A percentile compares a stretch with the other conserved stretches of the same genome.
These are phyloP conservation scores for Psidium guajava DNA, from an alignment of 345 rosid species.

Conservation along the genomic window DNA sequence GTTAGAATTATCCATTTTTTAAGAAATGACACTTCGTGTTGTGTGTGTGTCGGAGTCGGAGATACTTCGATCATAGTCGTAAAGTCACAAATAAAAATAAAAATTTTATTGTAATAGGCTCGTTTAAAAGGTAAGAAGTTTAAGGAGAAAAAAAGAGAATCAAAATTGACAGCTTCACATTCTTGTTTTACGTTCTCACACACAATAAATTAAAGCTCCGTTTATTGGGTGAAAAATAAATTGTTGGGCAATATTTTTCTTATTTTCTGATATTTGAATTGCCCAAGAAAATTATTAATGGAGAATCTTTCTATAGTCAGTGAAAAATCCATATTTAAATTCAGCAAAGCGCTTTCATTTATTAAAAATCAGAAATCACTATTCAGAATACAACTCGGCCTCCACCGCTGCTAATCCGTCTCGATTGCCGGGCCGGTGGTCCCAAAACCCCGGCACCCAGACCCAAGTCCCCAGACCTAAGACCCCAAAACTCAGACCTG, in stretches of 20 bases:
- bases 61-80: neutral
- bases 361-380: neutral
- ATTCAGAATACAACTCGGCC: neutral
- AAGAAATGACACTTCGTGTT: too few relatives aligned
- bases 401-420: neutral
- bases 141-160: neutral
- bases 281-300: neutral
- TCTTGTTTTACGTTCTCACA: neutral
- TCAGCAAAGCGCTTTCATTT: neutral
- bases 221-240: neutral
- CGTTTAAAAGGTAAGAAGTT: neutral
- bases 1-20: too few relatives aligned
- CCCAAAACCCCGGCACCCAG: neutral
- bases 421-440: neutral
- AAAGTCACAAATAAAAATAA: neutral
- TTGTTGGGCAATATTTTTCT: neutral
- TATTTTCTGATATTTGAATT: neutral
- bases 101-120: neutral
- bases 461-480: neutral
- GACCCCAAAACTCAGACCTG: neutral
- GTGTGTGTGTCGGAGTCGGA: too few relatives aligned
- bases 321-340: neutral
- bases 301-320: too few relatives aligned
- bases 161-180: neutral
- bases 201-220: neutral